phyloP scores from a whole-genome alignment of 495 filamentous ascomycete species.

The Extremus antarcticus region DNA sequence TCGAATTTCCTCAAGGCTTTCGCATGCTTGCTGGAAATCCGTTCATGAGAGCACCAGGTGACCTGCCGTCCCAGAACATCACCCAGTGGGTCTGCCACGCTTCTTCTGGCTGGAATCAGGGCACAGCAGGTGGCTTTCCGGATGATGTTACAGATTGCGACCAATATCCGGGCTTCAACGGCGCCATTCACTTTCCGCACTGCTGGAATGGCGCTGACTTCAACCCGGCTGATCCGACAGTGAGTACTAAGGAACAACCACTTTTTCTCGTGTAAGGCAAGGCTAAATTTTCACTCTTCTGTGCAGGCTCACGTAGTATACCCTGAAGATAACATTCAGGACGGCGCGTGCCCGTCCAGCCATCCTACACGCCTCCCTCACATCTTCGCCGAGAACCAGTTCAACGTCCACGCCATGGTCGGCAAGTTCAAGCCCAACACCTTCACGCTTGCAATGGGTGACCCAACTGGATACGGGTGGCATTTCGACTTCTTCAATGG shows the following conservation, averaged over 20 bases:
- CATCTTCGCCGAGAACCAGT: slow-evolving; percentile 10
- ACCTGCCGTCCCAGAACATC: slow-evolving; percentile 4
- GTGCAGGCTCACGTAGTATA: slow-evolving; percentile 7
- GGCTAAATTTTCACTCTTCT: too few relatives aligned
- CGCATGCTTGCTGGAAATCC: slow-evolving; percentile 9
- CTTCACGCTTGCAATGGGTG: slow-evolving; percentile 3
- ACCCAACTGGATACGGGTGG: slow-evolving; percentile 5
- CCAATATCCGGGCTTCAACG: slow-evolving; percentile 2
- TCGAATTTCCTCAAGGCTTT: slow-evolving; percentile 9
- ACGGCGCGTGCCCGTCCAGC: neutral
- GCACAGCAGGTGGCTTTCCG: slow-evolving; percentile 4
- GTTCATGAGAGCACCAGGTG: neutral
- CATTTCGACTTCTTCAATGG: slow-evolving; percentile 13
- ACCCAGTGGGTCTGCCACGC: slow-evolving; percentile 10
- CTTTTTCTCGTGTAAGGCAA: too few relatives aligned
- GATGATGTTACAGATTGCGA: slow-evolving; percentile 1
- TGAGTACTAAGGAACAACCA: too few relatives aligned
- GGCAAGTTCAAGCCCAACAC: slow-evolving; percentile 1
- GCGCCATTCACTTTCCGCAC: slow-evolving; percentile 10
- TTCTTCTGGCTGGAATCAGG: neutral
- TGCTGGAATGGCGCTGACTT: slow-evolving; percentile 10
- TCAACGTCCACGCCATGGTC: neutral
- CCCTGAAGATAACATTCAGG: slow-evolving; percentile 1
- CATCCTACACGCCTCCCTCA: slow-evolving; percentile 8
- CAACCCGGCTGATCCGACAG: neutral